Base-by-base conservation (phyloP, 192 early-diverging fungal genomes). In the Backusella tarrabulga region DNA sequence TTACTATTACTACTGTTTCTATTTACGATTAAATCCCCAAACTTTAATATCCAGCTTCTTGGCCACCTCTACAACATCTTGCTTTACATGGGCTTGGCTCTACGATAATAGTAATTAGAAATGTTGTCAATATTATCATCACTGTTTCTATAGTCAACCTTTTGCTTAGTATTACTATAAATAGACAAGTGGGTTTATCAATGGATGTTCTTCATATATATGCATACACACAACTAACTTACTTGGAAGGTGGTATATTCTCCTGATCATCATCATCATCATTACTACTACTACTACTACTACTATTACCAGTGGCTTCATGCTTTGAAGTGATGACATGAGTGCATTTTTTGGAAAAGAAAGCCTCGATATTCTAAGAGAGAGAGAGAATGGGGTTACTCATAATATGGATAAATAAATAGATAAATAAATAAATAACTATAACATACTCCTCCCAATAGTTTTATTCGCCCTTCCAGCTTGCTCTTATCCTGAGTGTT, bases 321-420 rank as follows among this genome's bases (percentile, higher is more conserved):
- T 56, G 7, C 34, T 72, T 69, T 17, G 54, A 36, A 15, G 79
- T 80, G 21, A 80, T 75, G 19, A 80, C 17, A 67, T 80, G 79
- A 29, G 79, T 80, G 36, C 79, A 80, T 56, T 80, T 74, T 6
- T 56, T 75, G 6, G 79, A 80, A 35, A 76, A 80, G 73, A 79
- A 80, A 5, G 66, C 0, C 23, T 80, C 79, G 26, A 75, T 56
- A 14, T 26, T 75, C 56, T 63, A 63, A 63, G 4, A 54, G 7
- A 60, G n/a, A 60, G 23, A 26, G 11, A 63, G 26, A 29, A 26
- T 11, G 56, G 29, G 29, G 29, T 32, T 32, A 32, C 29, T 32
- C 29, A 32, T 32, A 32, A 29, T 7, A 26, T n/a, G n/a, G n/a
- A n/a, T 63, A 14, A 12, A 21, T 63, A 29, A 26, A 26, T 29